Percentiles rank a stretch among this genome's conserved stretches.
phyloP scores from a whole-genome alignment of 495 filamentous ascomycete genomes.

The Astrocystis sublimbata region DNA sequence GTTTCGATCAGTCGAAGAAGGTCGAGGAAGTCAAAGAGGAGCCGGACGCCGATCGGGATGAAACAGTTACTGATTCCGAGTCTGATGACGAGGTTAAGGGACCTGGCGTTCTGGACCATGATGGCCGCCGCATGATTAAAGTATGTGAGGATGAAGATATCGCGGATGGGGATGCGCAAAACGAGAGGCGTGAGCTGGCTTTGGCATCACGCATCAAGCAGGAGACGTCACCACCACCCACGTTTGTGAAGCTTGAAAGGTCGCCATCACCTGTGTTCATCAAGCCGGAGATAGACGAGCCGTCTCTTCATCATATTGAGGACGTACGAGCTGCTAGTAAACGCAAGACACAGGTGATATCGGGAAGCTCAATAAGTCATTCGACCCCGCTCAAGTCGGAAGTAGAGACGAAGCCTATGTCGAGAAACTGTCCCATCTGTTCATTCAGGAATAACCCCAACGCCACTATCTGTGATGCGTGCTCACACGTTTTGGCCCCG shows the following conservation, averaged over 20 bases:
- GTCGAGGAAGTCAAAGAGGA: constrained; percentile 37
- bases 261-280: background rate
- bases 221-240: constrained; percentile 9
- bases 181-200: constrained; percentile 62
- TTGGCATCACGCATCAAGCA: constrained; percentile 33
- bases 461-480: constrained; percentile 60
- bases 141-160: constrained; percentile 71
- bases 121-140: constrained; percentile 64
- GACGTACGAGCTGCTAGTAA: background rate
- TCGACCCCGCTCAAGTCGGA: background rate
- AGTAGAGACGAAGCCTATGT: background rate
- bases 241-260: too few relatives aligned
- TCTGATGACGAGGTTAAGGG: constrained; percentile 57
- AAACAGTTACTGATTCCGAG: constrained; percentile 34
- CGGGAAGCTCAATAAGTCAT: background rate
- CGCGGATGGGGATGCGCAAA: constrained; percentile 57
- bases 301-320: constrained; percentile 17
- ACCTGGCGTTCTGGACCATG: constrained; percentile 56
- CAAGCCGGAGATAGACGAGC: constrained; percentile 15
- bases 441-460: constrained; percentile 56
- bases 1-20: constrained; percentile 63
- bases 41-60: constrained; percentile 33
- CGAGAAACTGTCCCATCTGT: constrained; percentile 57
- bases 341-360: background rate
- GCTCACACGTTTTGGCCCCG: constrained; percentile 63